phyloP scores from a whole-genome alignment of 768 basidiomycete genomes.

The Auricularia cornea region DNA sequence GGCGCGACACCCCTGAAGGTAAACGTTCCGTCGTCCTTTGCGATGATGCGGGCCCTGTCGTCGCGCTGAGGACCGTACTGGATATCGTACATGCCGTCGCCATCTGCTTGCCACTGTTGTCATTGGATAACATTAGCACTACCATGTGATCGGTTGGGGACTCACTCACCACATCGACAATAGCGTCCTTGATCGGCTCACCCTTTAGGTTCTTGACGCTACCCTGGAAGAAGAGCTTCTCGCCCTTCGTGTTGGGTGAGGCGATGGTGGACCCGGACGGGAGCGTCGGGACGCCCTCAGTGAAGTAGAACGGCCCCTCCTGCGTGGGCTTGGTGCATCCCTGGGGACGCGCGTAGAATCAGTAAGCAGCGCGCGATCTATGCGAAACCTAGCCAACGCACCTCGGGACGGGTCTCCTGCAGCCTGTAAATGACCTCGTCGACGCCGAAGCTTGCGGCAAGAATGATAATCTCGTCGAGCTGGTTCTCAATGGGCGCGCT shows the following conservation, averaged over 20 bases:
- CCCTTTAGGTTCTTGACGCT: constrained; percentile 28
- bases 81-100: constrained; percentile 30
- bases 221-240: constrained; percentile 28
- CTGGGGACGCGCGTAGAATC: constrained; percentile 6
- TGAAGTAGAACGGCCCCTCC: constrained; percentile 27
- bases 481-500: constrained; percentile 30
- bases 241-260: constrained; percentile 21
- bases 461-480: constrained; percentile 23
- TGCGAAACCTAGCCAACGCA: not conserved
- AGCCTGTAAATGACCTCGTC: constrained; percentile 30
- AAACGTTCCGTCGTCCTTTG: constrained; percentile 21
- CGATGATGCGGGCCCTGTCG: constrained; percentile 24
- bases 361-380: too few relatives aligned
- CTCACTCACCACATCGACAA: constrained; percentile 26
- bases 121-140: too few relatives aligned
- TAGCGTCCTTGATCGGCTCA: constrained; percentile 22
- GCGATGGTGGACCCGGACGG: constrained; percentile 20
- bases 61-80: constrained; percentile 17
- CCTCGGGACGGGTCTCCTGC: constrained; percentile 25
- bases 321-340: constrained; percentile 25
- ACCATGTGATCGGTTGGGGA: not conserved
- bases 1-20: constrained; percentile 26
- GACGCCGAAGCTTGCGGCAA: constrained; percentile 31
- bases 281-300: constrained; percentile 21
- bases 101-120: constrained; percentile 38